These are phyloP conservation scores for Hymenoscyphus occultus DNA, from an alignment of 2,329 filamentous ascomycete species.

Conservation along the genomic window DNA sequence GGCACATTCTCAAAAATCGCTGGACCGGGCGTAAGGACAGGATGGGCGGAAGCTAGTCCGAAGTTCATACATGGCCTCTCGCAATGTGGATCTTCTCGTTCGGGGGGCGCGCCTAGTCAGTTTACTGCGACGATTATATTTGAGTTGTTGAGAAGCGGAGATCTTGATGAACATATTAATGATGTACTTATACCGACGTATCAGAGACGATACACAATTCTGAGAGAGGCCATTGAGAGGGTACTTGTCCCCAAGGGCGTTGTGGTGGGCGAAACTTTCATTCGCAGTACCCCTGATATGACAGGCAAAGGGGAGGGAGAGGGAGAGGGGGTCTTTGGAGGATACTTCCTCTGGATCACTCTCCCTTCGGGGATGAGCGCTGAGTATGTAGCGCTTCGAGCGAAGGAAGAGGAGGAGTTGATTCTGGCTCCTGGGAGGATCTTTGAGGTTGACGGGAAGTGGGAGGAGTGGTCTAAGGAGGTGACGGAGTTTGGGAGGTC, in stretches of 20 bases:
- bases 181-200: slow-evolving; percentile 45
- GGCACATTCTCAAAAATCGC: slow-evolving; percentile 87
- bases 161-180: slow-evolving; percentile 45
- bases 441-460: slow-evolving; percentile 65
- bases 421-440: slow-evolving; percentile 65
- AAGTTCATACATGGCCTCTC: slow-evolving; percentile 54
- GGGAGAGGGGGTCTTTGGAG: slow-evolving; percentile 59
- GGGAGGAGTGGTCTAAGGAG: slow-evolving; percentile 50
- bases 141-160: slow-evolving; percentile 46
- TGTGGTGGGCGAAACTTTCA: slow-evolving; percentile 34
- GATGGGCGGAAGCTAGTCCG: slow-evolving; percentile 77
- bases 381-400: slow-evolving; percentile 55
- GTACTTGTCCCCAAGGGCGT: slow-evolving; percentile 64
- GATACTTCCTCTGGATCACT: slow-evolving; percentile 82
- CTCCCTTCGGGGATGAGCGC: slow-evolving; percentile 53
- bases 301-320: slow-evolving; percentile 8
- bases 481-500: slow-evolving; percentile 55
- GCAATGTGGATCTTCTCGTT: slow-evolving; percentile 52
- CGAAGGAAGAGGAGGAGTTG: slow-evolving; percentile 61
- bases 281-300: slow-evolving; percentile 27
- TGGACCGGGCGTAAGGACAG: slow-evolving; percentile 76
- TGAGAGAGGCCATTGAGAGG: slow-evolving; percentile 57
- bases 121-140: slow-evolving; percentile 52
- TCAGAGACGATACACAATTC: slow-evolving; percentile 45
- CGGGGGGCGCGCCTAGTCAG: slow-evolving; percentile 57